Base-by-base conservation (phyloP, 176 grass and related monocot genomes). In the Metroxylon sagu region DNA sequence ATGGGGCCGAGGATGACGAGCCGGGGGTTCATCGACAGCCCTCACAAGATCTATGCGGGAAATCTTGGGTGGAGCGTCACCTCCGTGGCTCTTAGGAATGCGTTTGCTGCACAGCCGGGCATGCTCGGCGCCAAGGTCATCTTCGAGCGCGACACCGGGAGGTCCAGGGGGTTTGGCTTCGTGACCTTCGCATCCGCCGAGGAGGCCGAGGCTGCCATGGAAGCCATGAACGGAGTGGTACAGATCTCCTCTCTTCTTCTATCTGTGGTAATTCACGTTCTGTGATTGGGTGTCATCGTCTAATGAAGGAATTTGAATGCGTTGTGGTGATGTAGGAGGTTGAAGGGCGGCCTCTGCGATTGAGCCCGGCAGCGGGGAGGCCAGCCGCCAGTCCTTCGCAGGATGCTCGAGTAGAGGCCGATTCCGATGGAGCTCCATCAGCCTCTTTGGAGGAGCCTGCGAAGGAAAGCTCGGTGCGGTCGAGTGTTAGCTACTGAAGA, bases 21-120 rank as follows among this genome's bases (percentile, higher is more conserved):
- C 51, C 64, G 57, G 8, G 67, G 52, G 62, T 81, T 70, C 10
- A 61, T 86, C 7, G 83, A 92, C 59, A 89, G 84, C 50, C 65
- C 93, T 1, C 63, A 83, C 79, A 97, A 92, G 81, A 66, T 97
- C 48, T 97, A 97, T 5, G 87, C 84, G 4, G 93, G 93, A 53
- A 97, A 97, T 70, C 63, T 97, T 4, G 87, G 93, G 16, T 97
- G 93, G 93, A 77, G 61, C 43, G 65, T 97, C 71, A 85, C 78
- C 16, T 85, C 87, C 1, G 80, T 91, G 4, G 30, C 65, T 2
- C 70, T 97, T n/a, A 74, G 69, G 59, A 35, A 80, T 1, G 84
- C 74, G 16, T 92, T 97, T 26, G 69, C 80, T 53, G 57, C 76
- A 66, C 67, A 58, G 72, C 18, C 75, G 0, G 93, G 93, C 6